phyloP scores from a whole-genome alignment of 1,139 yeast genomes.

The Magnusiomyces magnusii region DNA sequence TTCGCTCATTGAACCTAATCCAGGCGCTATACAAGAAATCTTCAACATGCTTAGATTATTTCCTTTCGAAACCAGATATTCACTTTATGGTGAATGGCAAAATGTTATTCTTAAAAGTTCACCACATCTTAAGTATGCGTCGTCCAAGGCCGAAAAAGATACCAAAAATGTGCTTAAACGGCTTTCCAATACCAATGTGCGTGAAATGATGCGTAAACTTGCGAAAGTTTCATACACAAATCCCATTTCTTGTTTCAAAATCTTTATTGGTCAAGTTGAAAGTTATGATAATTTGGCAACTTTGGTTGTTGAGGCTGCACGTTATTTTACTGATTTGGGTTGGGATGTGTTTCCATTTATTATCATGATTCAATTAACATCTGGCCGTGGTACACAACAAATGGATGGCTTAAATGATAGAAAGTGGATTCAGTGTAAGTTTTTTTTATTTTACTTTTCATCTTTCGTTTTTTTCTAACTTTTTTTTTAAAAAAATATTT shows the following conservation, averaged over 20 bases:
- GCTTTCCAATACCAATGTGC: conserved; percentile 76
- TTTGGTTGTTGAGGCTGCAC: conserved; percentile 72
- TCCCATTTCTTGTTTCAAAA: conserved; percentile 64
- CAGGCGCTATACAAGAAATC: conserved; percentile 56
- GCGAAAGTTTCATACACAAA: conserved; percentile 73
- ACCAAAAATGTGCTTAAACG: conserved; percentile 78
- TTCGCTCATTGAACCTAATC: conserved; percentile 52
- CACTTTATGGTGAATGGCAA: conserved; percentile 79
- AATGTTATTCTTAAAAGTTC: conserved; percentile 47
- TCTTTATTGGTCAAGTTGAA: conserved; percentile 50
- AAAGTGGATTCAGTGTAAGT: conserved; percentile 81
- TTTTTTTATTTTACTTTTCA: too few relatives aligned
- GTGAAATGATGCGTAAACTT: conserved; percentile 66
- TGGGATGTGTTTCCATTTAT: conserved; percentile 84
- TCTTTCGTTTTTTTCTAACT: too few relatives aligned
- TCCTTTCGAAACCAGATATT: conserved; percentile 59
- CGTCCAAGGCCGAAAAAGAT: conserved; percentile 66
- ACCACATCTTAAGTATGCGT: conserved; percentile 53
- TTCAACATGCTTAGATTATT: conserved; percentile 48
- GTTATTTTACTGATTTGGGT: conserved; percentile 67
- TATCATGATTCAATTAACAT: conserved; percentile 60
- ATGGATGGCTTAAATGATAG: conserved; percentile 74
- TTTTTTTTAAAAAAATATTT: too few relatives aligned
- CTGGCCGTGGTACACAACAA: conserved; percentile 62
- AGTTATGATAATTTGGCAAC: conserved; percentile 84